Base-by-base conservation (phyloP, 441 rosid species). In the Francoa sonchifolia region DNA sequence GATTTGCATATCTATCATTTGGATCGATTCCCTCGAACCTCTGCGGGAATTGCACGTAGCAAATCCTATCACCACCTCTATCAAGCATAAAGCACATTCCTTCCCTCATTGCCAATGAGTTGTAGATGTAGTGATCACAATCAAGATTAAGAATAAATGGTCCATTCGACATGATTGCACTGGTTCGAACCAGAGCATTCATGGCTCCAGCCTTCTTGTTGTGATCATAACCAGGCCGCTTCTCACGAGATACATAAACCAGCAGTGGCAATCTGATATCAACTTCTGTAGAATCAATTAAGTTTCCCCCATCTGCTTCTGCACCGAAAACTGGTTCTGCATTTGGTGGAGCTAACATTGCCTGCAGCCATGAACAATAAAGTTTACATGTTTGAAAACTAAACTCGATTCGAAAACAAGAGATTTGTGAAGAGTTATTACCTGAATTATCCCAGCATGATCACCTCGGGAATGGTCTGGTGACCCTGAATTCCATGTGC, bases 41-140 rank as follows among this genome's bases (percentile, higher is more conserved):
- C 47, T 83, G 95, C 5, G 95, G 94, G 57, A 81, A 88, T 50
- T 88, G 95, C 46, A 83, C 85, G 41, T 88, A 79, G 30, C 79
- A 73, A 42, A 88, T 75, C 45, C 76, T 61, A 10, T 83, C 89
- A 17, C 95, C 93, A 3, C 88, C 95, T 11, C 78, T 61, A 46
- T 79, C 97, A 49, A 88, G 78, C 95, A 88, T 88, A 54, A 88
- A 88, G 56, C 95, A 82, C 93, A 83, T 83, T 33, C 93, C 95
- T 65, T 88, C 93, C 43, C 94, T 79, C 9, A 83, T 5, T 1
- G 97, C 93, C 58, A 66, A 38, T 2, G 87, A 74, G 53, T 83
- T 88, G 54, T 74, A 67, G 31, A 87, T 68, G 63, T 88, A 83
- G 65, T 83, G 95, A 63, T 78, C 97, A 47, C 87, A 81, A 29